Evolutionary conservation across 371 early-diverging fungal species (phyloP).

Genomic region (Mortierella sp.): DNA sequence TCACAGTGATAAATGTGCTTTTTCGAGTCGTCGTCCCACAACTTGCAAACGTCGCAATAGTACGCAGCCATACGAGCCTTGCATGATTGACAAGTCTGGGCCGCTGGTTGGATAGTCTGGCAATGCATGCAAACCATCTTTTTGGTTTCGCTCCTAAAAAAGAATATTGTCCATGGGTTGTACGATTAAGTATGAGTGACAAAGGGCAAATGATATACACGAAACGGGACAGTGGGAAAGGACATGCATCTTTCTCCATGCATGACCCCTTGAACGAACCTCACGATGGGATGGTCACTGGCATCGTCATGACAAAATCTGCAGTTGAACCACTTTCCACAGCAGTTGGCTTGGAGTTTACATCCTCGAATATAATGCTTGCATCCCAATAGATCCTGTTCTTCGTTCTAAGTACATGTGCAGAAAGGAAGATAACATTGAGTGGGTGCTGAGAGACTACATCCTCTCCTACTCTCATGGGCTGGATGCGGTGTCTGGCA

Average conservation of each 20-base stretch:
- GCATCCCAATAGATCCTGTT: slow-evolving; percentile 79
- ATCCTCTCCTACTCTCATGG: too few species aligned
- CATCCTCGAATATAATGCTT: slow-evolving; percentile 92
- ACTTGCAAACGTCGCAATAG: slow-evolving; percentile 93
- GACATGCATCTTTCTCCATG: neutral
- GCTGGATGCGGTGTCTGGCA: neutral
- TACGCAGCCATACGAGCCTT: slow-evolving; percentile 74
- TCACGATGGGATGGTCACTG: slow-evolving; percentile 85
- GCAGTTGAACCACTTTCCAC: slow-evolving; percentile 90
- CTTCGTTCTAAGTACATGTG: slow-evolving; percentile 63
- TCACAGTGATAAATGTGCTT: slow-evolving; percentile 93
- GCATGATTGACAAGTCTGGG: slow-evolving; percentile 81
- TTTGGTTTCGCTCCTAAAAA: slow-evolving; percentile 72
- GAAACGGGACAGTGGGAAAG: neutral
- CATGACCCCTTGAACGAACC: slow-evolving; percentile 60
- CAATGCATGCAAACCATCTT: slow-evolving; percentile 97
- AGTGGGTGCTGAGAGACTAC: too few species aligned
- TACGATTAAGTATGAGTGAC: too few species aligned
- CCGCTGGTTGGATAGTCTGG: slow-evolving; percentile 80
- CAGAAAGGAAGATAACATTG: neutral
- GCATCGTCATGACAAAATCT: slow-evolving; percentile 97
- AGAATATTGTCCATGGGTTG: neutral
- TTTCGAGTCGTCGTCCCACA: slow-evolving; percentile 89
- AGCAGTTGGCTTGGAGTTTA: slow-evolving; percentile 93
- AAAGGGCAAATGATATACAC: too few species aligned